Conservation (phyloP, 2,329 filamentous ascomycete species). For the Colletotrichum shisoi region DNA sequence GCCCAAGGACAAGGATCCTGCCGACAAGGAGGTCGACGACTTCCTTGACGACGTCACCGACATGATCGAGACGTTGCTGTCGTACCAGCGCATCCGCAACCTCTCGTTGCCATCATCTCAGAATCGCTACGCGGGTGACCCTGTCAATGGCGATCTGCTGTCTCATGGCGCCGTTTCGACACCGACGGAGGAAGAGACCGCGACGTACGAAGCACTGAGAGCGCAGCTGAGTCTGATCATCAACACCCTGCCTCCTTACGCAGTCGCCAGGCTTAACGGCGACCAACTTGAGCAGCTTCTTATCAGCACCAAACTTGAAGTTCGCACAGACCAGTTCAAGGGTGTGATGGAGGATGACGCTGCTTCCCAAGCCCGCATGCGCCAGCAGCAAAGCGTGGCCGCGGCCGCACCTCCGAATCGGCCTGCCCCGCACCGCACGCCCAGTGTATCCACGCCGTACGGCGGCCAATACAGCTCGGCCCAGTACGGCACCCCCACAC, state of each 20-base stretch:
- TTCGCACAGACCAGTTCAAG: conserved; percentile 75
- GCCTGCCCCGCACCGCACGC: conserved; percentile 51
- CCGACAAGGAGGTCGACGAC: conserved; percentile 35
- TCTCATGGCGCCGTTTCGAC: conserved; percentile 71
- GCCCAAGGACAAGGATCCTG: conserved; percentile 48
- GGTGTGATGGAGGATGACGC: conserved; percentile 85
- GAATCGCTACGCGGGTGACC: conserved; percentile 66
- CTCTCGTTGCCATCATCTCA: conserved; percentile 71
- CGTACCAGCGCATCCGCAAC: conserved; percentile 81
- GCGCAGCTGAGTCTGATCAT: conserved; percentile 78
- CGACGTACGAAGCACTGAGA: conserved; percentile 76
- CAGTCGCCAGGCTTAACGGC: conserved; percentile 84
- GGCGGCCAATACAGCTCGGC: conserved; percentile 53
- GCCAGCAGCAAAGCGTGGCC: conserved; percentile 49
- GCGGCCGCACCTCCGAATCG: conserved; percentile 42
- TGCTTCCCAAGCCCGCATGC: conserved; percentile 60
- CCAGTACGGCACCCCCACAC: conserved; percentile 59
- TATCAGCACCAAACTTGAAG: conserved; percentile 78
- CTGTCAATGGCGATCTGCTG: conserved; percentile 72
- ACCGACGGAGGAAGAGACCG: conserved; percentile 68
- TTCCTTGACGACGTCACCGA: conserved; percentile 77
- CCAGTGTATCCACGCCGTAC: conserved; percentile 53
- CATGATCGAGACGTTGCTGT: conserved; percentile 77
- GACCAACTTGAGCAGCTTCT: conserved; percentile 84
- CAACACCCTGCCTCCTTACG: conserved; percentile 79